These are phyloP conservation scores for Zymoseptoria pseudotritici DNA, from an alignment of 2,329 filamentous ascomycete genomes.

Conservation along the genomic window DNA sequence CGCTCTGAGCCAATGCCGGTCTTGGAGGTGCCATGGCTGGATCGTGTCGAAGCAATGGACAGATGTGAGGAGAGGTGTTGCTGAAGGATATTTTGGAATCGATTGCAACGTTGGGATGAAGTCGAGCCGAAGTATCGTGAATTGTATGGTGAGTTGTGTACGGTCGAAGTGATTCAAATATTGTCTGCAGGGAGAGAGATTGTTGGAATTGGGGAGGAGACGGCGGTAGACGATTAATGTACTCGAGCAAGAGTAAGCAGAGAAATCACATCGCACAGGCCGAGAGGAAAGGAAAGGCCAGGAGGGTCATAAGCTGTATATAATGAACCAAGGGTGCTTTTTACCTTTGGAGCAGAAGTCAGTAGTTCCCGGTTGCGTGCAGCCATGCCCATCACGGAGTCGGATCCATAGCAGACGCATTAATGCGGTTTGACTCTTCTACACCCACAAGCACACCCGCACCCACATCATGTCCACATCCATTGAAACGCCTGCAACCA, in stretches of 20 bases:
- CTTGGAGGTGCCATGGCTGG: conserved; percentile 24
- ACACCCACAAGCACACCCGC: not conserved
- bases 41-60: not conserved
- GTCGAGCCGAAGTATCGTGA: not conserved
- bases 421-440: not conserved
- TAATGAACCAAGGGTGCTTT: not conserved
- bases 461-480: not conserved
- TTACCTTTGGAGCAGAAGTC: not conserved
- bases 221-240: not conserved
- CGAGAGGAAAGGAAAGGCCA: not conserved
- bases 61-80: not conserved
- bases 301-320: not conserved
- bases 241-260: not conserved
- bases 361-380: not conserved
- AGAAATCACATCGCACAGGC: not conserved
- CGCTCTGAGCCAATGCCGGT: conserved; percentile 35
- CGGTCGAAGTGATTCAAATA: not conserved
- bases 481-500: not conserved
- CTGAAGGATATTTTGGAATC: not conserved
- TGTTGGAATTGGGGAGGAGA: not conserved
- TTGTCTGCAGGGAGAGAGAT: not conserved
- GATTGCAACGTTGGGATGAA: not conserved
- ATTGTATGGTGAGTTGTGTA: not conserved
- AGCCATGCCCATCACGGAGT: not conserved
- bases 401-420: not conserved